phyloP scores from a whole-genome alignment of 2,329 filamentous ascomycete species.

The Aspergillaceae sp. region DNA sequence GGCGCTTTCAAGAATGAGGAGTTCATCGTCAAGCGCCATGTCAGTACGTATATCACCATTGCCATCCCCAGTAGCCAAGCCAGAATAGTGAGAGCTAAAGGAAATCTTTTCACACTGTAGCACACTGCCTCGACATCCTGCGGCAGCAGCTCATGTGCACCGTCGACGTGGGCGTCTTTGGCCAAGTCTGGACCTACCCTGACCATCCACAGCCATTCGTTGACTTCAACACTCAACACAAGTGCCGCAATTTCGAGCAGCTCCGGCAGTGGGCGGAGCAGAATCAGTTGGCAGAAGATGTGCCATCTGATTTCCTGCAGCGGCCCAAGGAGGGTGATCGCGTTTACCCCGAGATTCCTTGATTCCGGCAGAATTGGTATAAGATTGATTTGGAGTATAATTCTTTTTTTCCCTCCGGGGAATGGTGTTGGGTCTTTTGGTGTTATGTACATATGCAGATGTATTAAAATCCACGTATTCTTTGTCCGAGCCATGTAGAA shows the following conservation, averaged over 20 bases:
- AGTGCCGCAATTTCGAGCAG: slow-evolving; percentile 50
- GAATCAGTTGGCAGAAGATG: slow-evolving; percentile 41
- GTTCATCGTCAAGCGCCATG: slow-evolving; percentile 46
- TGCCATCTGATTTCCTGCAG: slow-evolving; percentile 37
- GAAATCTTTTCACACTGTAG: slow-evolving; percentile 15
- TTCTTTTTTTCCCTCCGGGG: no score
- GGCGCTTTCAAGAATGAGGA: slow-evolving; percentile 51
- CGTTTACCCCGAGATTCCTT: slow-evolving; percentile 17
- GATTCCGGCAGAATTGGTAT: not conserved
- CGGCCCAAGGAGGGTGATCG: slow-evolving; percentile 21
- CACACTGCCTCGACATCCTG: slow-evolving; percentile 54
- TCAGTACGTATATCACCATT: slow-evolving; percentile 40
- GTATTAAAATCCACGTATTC: no score
- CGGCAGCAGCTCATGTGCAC: slow-evolving; percentile 59
- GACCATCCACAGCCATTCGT: slow-evolving; percentile 46
- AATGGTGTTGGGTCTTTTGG: no score
- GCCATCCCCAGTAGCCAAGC: not conserved
- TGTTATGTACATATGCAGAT: no score
- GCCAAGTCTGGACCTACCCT: slow-evolving; percentile 49
- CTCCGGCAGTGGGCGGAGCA: slow-evolving; percentile 47
- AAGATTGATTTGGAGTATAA: no score
- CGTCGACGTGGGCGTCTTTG: slow-evolving; percentile 51
- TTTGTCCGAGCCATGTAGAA: no score
- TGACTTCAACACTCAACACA: slow-evolving; percentile 55
- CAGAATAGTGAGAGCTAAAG: not conserved